Evolutionary conservation across 352 stramenopile genomes (phyloP).

Genomic region (Phytophthora sp.): DNA sequence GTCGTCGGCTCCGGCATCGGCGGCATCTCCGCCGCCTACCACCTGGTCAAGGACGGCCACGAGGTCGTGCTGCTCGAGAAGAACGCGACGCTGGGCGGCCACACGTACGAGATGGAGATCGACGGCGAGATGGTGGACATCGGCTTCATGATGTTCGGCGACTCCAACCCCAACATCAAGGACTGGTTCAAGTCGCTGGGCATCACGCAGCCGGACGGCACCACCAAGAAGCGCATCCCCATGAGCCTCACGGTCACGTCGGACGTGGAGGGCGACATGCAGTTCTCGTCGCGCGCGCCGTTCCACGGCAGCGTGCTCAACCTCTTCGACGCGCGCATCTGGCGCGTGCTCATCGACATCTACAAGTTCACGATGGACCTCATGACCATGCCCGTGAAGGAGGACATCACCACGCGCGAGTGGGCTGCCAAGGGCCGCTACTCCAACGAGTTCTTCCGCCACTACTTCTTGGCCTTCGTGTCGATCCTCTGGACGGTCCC

Average conservation of each 20-base stretch:
- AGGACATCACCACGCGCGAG: conserved; percentile 74
- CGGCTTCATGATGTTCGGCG: conserved; percentile 91
- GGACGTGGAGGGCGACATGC: conserved; percentile 76
- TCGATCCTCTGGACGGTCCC: conserved; percentile 88
- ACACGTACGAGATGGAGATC: conserved; percentile 90
- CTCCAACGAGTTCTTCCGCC: conserved; percentile 86
- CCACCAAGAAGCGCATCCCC: conserved; percentile 86
- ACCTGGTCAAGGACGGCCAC: conserved; percentile 84
- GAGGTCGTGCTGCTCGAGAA: conserved; percentile 85
- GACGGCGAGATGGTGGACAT: conserved; percentile 86
- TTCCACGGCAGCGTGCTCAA: conserved; percentile 69
- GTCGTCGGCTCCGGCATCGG: conserved; percentile 86
- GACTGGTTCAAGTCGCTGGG: conserved; percentile 89
- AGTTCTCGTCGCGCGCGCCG: conserved; percentile 85
- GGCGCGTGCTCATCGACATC: conserved; percentile 87
- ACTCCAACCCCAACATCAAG: conserved; percentile 93
- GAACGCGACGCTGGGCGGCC: conserved; percentile 78
- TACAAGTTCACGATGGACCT: conserved; percentile 89
- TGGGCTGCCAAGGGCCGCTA: conserved; percentile 74
- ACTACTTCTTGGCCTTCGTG: conserved; percentile 90
- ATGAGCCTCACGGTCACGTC: conserved; percentile 90
- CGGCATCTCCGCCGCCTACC: conserved; percentile 83
- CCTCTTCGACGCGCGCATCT: conserved; percentile 80
- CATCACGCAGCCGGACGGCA: conserved; percentile 84
- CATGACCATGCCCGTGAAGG: conserved; percentile 84